Base-by-base conservation (phyloP, 208 protist species). In the Phytomonas sp. region DNA sequence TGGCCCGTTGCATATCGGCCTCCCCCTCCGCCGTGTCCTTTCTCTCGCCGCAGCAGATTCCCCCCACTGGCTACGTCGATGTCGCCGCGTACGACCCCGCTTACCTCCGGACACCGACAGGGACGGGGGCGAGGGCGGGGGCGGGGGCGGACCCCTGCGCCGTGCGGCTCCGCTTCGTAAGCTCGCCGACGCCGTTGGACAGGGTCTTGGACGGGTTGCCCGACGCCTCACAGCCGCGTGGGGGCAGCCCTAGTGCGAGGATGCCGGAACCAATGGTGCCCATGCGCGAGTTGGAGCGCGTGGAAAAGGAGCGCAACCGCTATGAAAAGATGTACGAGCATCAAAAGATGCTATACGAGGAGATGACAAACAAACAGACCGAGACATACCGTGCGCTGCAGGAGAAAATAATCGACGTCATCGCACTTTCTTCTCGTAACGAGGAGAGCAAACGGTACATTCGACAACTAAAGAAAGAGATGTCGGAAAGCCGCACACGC, bases 401-500 rank as follows among this genome's bases (percentile, higher is more conserved):
- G 75, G 83, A 89, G 30, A 92, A 91, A 66, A 96, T 96, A 63
- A 82, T 94, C 32, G 88, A 96, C 63, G 88, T 93, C 23, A 82
- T 96, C 19, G 84, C 91, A 11, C 82, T 96, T 14, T 92, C 87
- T 19, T 91, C 88, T 0, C 86, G 91, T 49, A 91, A 93, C 64
- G 88, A 96, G 75, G 86, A 94, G 71, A 92, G 86, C 76, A 96
- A 96, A 65, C 76, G 85, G 5, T 92, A 93, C 66, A 96, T 96
- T 71, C 88, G 91, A 23, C 91, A 96, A 77, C 76, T 94, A 29
- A 96, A 94, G 77, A 79, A 83, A 33, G 91, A 96, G 75, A 91
- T 90, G 80, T 77, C 82, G 19, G 88, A 94, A 64, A 93, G 82
- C 71, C 78, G 83, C 56, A 84, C 81, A 29, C 80, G 87, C 26